Evolutionary conservation across 2,329 filamentous ascomycete species (phyloP), one percentile per base, ranked within the genome.

Genomic region (Chaetomium olivaceum): DNA sequence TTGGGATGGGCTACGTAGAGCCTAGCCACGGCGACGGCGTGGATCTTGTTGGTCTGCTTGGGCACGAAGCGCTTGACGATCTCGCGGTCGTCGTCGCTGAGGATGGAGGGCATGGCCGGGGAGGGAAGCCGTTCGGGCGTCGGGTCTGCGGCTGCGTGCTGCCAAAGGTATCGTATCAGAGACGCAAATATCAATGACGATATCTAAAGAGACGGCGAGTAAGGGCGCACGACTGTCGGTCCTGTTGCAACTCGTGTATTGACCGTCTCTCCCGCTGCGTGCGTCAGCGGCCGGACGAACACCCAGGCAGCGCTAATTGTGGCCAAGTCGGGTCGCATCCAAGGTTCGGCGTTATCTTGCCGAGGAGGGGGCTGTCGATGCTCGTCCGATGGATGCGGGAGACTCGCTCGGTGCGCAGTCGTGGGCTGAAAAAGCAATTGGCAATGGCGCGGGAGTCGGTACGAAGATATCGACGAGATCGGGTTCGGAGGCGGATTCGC

Each of bases 41-140:
- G 91, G 79, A 99, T 98, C 84, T 98, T 98, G 87, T 98, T 99
- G 74, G 89, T 89, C 69, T 92, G 87, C 79, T 96, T 97, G 68
- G 95, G 94, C 62, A 99, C 92, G 73, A 90, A 91, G 76, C 95
- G 90, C 83, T 96, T 96, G 79, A 99, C 93, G 67, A 89, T 96
- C 81, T 96, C 91, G 85, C 96, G 97, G 82, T 99, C 95, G 74
- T 93, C 90, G 75, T 97, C 94, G 76, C 85, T 91, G 64, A 99
- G 87, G 71, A 96, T 84, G 51, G 85, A 86, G 73, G 85, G 85
- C 85, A 87, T 87, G 14, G 65, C 65, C 63, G 51, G 27, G 19
- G 52, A 27, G 52, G 46, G 58, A 55, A 57, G 64, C 39, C 31
- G 55, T 54, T 54, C 14, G 46, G 46, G 31, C 9, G 36, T 31